These are phyloP conservation scores for Hortaea werneckii DNA, from an alignment of 2,329 filamentous ascomycete genomes.

Conservation along the genomic window DNA sequence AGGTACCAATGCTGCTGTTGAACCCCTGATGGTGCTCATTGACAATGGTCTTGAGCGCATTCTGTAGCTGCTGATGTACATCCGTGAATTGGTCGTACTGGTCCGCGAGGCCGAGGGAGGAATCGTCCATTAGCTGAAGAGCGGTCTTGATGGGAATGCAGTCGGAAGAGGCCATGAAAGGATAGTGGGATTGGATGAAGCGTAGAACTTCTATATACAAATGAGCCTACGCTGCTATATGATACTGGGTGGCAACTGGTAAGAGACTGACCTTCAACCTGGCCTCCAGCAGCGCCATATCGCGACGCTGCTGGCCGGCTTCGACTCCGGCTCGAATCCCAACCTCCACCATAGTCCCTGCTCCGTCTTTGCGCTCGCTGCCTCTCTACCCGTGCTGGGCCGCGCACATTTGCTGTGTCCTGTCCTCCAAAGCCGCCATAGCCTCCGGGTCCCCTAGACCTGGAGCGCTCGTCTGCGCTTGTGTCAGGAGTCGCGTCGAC, in stretches of 20 bases:
- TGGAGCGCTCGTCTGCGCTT: slow-evolving; percentile 26
- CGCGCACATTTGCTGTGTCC: slow-evolving; percentile 9
- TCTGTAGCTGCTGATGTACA: slow-evolving; percentile 81
- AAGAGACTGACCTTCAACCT: slow-evolving; percentile 32
- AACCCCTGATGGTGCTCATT: slow-evolving; percentile 99
- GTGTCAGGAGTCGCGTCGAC: slow-evolving; percentile 27
- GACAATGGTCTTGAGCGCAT: slow-evolving; percentile 85
- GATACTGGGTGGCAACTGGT: background rate
- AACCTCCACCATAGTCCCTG: slow-evolving; percentile 20
- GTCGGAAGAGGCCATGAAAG: slow-evolving; percentile 77
- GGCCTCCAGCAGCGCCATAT: slow-evolving; percentile 30
- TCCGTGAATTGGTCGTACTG: slow-evolving; percentile 77
- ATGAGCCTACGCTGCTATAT: background rate
- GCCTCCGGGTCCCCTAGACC: slow-evolving; percentile 28
- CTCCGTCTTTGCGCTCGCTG: slow-evolving; percentile 32
- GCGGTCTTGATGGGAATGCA: slow-evolving; percentile 90
- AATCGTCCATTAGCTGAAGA: slow-evolving; percentile 87
- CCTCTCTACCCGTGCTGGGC: slow-evolving; percentile 32
- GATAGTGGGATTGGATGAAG: slow-evolving; percentile 81
- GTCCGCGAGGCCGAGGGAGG: slow-evolving; percentile 82
- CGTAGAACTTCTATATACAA: slow-evolving; percentile 52
- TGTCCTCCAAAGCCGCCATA: slow-evolving; percentile 27
- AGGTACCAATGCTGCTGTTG: slow-evolving; percentile 97
- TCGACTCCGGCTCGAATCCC: slow-evolving; percentile 13
- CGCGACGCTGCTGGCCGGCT: slow-evolving; percentile 7